A percentile compares a stretch with the other conserved stretches of the same genome.
These are phyloP conservation scores for Yamadazyma membranifaciens DNA, from an alignment of 1,139 yeast species.

Conservation along the genomic window DNA sequence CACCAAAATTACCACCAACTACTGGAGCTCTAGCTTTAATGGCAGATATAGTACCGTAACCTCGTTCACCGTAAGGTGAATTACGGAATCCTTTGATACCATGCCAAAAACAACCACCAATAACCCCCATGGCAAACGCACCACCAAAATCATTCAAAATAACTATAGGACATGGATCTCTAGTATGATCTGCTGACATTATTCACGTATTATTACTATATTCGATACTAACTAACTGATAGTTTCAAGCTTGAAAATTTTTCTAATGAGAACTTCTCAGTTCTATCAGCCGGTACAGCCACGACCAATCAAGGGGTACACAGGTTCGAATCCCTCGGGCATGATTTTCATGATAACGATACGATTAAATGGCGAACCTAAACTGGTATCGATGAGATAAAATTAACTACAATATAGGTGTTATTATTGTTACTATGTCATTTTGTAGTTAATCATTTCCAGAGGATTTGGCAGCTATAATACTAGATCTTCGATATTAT, in stretches of 20 bases:
- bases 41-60: constrained; percentile 85
- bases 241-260: constrained; percentile 1
- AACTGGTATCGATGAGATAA: too few relatives aligned
- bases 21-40: constrained; percentile 97
- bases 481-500: too few relatives aligned
- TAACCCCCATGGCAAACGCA: constrained; percentile 97
- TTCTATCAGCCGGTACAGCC: neutral
- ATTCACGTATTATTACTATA: constrained; percentile 17
- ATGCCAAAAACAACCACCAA: constrained; percentile 99
- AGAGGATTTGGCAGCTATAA: too few relatives aligned
- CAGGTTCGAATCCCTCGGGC: too few relatives aligned
- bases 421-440: too few relatives aligned
- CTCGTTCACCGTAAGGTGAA: constrained; percentile 94
- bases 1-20: constrained; percentile 98
- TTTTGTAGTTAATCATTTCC: too few relatives aligned
- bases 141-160: constrained; percentile 97
- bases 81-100: constrained; percentile 98
- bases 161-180: constrained; percentile 99
- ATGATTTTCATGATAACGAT: too few relatives aligned
- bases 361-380: too few relatives aligned
- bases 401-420: too few relatives aligned
- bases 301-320: neutral
- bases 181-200: constrained; percentile 94
- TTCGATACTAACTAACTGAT: neutral
- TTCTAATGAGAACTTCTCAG: constrained; percentile 3